Evolutionary conservation across 495 filamentous ascomycete species (phyloP), one percentile per base, ranked within the genome.

Genomic region (Coniosporium apollinis): DNA sequence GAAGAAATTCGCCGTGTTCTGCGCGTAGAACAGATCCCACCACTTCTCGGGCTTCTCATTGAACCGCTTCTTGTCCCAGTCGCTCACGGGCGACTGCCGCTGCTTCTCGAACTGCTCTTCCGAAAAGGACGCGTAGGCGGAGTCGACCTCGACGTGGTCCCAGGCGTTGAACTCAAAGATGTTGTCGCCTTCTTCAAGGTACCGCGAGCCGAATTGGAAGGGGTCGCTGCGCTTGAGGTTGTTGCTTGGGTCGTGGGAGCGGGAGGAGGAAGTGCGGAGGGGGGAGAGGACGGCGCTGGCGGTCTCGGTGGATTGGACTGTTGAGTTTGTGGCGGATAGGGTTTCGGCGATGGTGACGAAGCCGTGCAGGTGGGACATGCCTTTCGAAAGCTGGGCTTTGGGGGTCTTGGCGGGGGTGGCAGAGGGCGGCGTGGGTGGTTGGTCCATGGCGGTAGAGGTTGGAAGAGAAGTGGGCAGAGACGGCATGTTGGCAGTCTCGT

Each of bases 111-210:
- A 86, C 55, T 96, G 89, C 38, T 68, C 54, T 49, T 81, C 69
- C 28, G 84, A 76, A 54, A 84, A 87, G 34, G 76, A 72, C 44
- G 72, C 72, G 65, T 91, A 94, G 18, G 74, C 61, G 36, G 79
- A 70, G 51, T 93, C 84, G 42, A 83, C 77, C 47, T 79, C 74
- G 49, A 96, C 89, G 50, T 96, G 86, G 57, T 97, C 89, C 89
- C 89, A 97, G 25, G 89, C 89, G 55, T 97, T 97, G 73, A 85
- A 87, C 50, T 86, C 77, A 60, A 79, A 96, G 44, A 91, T 76
- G 48, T 94, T 69, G 58, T 91, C 82, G 45, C 73, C 69, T 47
- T 83, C 60, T 42, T 78, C 70, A 25, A 97, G 74, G 45, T 69
- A 75, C 30, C 89, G 83, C 8, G 82, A 86, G 36, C 89, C 89